These are phyloP conservation scores for Laguncularia racemosa DNA, from an alignment of 345 rosid genomes.

Conservation along the genomic window DNA sequence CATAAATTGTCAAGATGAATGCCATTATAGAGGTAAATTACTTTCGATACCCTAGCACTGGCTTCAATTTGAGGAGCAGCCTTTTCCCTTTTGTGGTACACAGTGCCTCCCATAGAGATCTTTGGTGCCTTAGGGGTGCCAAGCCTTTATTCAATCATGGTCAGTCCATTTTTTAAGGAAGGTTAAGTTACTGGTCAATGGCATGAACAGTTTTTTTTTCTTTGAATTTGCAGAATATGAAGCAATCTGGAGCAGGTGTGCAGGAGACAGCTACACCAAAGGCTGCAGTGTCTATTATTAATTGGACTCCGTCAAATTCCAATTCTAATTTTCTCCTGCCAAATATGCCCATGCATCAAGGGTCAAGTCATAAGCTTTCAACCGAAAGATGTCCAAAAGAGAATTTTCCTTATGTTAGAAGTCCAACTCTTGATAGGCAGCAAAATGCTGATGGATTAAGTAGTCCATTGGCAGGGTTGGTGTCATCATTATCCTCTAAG, in stretches of 20 bases:
- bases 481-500: slow-evolving; percentile 27
- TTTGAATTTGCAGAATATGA: slow-evolving; percentile 24
- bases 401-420: neutral
- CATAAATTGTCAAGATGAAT: no score
- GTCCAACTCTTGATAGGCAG: slow-evolving; percentile 7
- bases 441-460: slow-evolving; percentile 7
- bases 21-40: no score
- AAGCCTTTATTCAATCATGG: no score
- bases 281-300: slow-evolving; percentile 14
- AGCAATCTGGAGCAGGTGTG: slow-evolving; percentile 4
- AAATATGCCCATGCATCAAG: slow-evolving; percentile 19
- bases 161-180: no score
- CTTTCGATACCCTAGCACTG: no score
- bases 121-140: no score
- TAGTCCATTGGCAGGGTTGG: slow-evolving; percentile 29
- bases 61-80: no score
- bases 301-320: slow-evolving; percentile 9
- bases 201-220: neutral
- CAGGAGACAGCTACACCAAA: slow-evolving; percentile 9
- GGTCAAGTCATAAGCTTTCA: slow-evolving; percentile 22
- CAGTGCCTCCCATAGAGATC: no score
- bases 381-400: slow-evolving; percentile 12
- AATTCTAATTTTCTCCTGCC: slow-evolving; percentile 14
- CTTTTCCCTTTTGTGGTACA: no score
- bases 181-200: neutral